Evolutionary conservation across 371 early-diverging fungal species (phyloP).

Genomic region (Mortierella sp.): DNA sequence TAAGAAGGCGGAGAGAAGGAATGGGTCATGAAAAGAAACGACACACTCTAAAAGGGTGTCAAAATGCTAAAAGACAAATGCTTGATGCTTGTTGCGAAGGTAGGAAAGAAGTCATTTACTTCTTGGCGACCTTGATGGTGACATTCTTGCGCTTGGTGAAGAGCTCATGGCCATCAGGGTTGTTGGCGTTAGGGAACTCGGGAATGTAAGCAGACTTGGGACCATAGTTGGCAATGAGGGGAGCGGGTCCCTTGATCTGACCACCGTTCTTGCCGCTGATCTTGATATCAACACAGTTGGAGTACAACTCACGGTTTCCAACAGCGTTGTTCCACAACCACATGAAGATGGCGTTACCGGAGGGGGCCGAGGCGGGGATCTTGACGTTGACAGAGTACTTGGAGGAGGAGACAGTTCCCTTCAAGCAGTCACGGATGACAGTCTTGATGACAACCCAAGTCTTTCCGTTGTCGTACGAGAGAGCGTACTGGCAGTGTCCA

Average conservation of each 20-base stretch:
- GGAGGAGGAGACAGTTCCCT: slow-evolving; percentile 2
- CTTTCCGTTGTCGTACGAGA: slow-evolving; percentile 73
- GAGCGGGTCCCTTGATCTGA: slow-evolving; percentile 24
- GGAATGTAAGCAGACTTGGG: slow-evolving; percentile 9
- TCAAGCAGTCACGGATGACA: slow-evolving; percentile 41
- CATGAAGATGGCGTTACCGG: slow-evolving; percentile 61
- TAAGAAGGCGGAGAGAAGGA: not conserved
- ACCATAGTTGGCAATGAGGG: slow-evolving; percentile 46
- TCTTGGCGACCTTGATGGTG: slow-evolving; percentile 37
- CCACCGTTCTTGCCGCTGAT: slow-evolving; percentile 62
- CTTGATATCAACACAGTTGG: slow-evolving; percentile 78
- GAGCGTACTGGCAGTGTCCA: slow-evolving; percentile 78
- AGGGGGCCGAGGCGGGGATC: slow-evolving; percentile 69
- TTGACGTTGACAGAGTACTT: slow-evolving; percentile 58
- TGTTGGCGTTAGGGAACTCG: slow-evolving; percentile 29
- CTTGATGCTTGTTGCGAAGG: not conserved
- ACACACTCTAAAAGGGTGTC: no score
- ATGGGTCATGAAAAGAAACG: not conserved
- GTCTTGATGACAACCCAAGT: slow-evolving; percentile 69
- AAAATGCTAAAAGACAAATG: not conserved
- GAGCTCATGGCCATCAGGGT: slow-evolving; percentile 18
- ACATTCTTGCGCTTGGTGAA: slow-evolving; percentile 25
- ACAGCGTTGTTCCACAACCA: slow-evolving; percentile 82
- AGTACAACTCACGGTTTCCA: slow-evolving; percentile 81
- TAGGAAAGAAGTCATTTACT: not conserved